Evolutionary conservation across 2,329 filamentous ascomycete species (phyloP).

Genomic region (Atkinsonella hypoxylon): DNA sequence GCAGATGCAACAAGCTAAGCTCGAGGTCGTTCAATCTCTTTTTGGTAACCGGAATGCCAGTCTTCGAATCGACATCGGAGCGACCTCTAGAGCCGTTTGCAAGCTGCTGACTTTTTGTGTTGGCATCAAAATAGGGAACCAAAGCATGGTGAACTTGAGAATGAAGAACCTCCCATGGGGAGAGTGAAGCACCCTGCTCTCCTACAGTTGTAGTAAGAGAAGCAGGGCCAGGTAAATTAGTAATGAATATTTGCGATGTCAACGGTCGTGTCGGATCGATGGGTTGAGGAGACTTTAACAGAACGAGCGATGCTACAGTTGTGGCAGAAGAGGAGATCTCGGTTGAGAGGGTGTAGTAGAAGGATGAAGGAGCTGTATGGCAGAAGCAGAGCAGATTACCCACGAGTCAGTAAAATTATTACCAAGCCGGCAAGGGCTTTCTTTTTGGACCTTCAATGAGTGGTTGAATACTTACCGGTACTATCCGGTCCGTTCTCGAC

Average conservation of each 20-base stretch:
- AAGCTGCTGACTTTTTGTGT: conserved; percentile 69
- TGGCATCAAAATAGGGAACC: conserved; percentile 94
- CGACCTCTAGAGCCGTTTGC: conserved; percentile 55
- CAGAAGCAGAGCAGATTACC: conserved; percentile 6
- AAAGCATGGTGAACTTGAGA: conserved; percentile 83
- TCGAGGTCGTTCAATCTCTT: conserved; percentile 94
- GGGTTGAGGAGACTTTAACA: conserved; percentile 80
- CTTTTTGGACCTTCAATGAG: background rate
- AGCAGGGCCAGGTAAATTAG: conserved; percentile 77
- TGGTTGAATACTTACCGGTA: conserved; percentile 24
- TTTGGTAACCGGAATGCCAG: conserved; percentile 91
- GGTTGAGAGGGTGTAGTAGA: conserved; percentile 67
- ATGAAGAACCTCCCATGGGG: conserved; percentile 86
- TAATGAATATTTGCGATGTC: conserved; percentile 79
- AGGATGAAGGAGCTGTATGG: conserved; percentile 34
- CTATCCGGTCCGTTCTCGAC: conserved; percentile 36
- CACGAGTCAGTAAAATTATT: background rate
- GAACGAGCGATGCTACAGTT: conserved; percentile 75
- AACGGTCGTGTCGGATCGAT: conserved; percentile 77
- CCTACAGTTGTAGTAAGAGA: conserved; percentile 53
- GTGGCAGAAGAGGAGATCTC: conserved; percentile 70
- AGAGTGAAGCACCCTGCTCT: conserved; percentile 60
- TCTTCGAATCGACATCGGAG: conserved; percentile 80
- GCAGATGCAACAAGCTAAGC: conserved; percentile 77
- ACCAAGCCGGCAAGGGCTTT: no score